These are phyloP conservation scores for Aspergillaceae sp. DNA, from an alignment of 2,329 filamentous ascomycete species.

Conservation along the genomic window DNA sequence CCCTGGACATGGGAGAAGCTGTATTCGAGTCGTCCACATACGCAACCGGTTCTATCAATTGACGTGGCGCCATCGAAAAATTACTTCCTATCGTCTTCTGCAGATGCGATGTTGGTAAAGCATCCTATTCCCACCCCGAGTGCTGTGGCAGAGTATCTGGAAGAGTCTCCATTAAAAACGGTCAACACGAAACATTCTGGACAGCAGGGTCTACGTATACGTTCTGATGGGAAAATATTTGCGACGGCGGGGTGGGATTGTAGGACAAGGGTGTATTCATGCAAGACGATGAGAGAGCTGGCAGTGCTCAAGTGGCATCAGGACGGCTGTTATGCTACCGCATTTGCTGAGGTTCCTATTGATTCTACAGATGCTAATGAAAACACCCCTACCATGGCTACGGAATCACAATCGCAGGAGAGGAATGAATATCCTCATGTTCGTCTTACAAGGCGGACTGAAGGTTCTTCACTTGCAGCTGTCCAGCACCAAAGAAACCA, in stretches of 20 bases:
- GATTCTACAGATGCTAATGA: no score
- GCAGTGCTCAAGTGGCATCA: slow-evolving; percentile 93
- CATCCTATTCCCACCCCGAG: slow-evolving; percentile 52
- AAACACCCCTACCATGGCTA: background rate
- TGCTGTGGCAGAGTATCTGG: slow-evolving; percentile 6
- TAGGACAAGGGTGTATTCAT: slow-evolving; percentile 69
- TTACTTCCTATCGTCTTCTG: slow-evolving; percentile 70
- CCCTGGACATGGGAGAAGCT: slow-evolving; percentile 43
- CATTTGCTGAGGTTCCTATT: slow-evolving; percentile 50
- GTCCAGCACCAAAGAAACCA: slow-evolving; percentile 57
- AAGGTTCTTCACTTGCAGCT: slow-evolving; percentile 28
- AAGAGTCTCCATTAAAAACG: slow-evolving; percentile 46
- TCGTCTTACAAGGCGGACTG: slow-evolving; percentile 3
- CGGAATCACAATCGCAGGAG: background rate
- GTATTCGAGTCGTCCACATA: slow-evolving; percentile 61
- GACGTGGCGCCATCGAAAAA: slow-evolving; percentile 43
- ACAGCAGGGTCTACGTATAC: slow-evolving; percentile 70
- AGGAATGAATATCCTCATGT: background rate
- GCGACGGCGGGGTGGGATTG: slow-evolving; percentile 92
- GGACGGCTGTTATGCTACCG: slow-evolving; percentile 73
- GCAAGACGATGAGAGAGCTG: slow-evolving; percentile 72
- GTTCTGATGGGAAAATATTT: slow-evolving; percentile 73
- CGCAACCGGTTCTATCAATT: slow-evolving; percentile 73
- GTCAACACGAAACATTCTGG: slow-evolving; percentile 80
- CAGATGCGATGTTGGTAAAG: slow-evolving; percentile 69